Conservation (phyloP, 495 filamentous ascomycete species). For the Xylaria bambusicola region DNA sequence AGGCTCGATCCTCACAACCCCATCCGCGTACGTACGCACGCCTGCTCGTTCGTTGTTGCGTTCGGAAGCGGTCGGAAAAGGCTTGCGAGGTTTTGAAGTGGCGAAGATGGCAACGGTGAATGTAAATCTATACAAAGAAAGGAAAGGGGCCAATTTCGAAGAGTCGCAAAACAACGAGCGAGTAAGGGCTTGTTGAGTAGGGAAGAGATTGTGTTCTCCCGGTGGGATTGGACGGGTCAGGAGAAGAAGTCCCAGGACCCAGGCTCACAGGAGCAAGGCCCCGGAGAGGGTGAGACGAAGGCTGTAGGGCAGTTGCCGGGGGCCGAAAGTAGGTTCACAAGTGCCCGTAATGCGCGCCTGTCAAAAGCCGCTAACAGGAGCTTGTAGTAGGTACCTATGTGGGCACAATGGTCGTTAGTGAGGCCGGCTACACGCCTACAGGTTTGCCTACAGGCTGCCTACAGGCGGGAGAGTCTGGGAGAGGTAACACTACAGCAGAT, state of each 20-base stretch:
- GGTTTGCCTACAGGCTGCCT: no score
- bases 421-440: no score
- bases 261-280: constrained; percentile 11
- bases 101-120: background rate
- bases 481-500: no score
- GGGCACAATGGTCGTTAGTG: no score
- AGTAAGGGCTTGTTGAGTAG: background rate
- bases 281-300: constrained; percentile 6
- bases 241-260: background rate
- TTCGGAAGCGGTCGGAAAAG: no score
- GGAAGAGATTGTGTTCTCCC: background rate
- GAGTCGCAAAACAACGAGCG: constrained; percentile 1
- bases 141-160: background rate
- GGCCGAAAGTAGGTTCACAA: constrained; percentile 3
- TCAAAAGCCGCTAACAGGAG: no score
- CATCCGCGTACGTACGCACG: constrained; percentile 18
- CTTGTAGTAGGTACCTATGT: no score
- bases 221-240: background rate
- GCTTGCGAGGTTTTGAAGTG: no score
- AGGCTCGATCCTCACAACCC: constrained; percentile 28
- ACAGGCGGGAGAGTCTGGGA: no score
- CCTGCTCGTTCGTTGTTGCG: background rate
- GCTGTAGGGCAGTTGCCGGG: constrained; percentile 13
- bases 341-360: constrained; percentile 2
- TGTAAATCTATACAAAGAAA: constrained; percentile 4